A percentile compares a stretch with the other conserved stretches of the same genome.
These are phyloP conservation scores for Berkeleyomyces rouxiae DNA, from an alignment of 2,329 filamentous ascomycete genomes.

Conservation along the genomic window DNA sequence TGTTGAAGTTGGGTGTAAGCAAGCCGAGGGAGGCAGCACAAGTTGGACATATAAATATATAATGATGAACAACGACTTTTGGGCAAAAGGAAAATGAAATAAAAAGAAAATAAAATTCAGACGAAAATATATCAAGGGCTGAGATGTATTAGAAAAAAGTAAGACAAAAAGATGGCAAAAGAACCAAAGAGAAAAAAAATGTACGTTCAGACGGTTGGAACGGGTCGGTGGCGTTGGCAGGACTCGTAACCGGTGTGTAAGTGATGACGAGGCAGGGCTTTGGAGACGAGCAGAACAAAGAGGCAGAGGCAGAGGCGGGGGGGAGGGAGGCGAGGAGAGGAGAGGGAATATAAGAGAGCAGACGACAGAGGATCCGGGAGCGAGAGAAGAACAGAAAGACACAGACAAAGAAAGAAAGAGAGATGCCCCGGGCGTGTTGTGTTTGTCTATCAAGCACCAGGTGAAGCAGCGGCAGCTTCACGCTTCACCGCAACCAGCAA, in stretches of 20 bases:
- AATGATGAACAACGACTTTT: no score
- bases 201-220: neutral
- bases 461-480: neutral
- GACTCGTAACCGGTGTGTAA: slow-evolving; percentile 4
- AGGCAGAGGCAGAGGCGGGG: neutral
- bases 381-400: neutral
- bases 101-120: neutral
- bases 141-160: neutral
- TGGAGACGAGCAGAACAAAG: neutral
- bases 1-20: no score
- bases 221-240: neutral
- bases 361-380: neutral
- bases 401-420: neutral
- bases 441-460: neutral
- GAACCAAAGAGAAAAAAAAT: neutral
- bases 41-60: no score
- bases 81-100: neutral
- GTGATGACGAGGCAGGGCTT: slow-evolving; percentile 3
- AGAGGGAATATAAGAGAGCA: neutral
- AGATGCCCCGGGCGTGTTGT: neutral
- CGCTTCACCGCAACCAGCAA: neutral
- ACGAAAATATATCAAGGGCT: slow-evolving; percentile 7
- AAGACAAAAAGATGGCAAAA: slow-evolving; percentile 2
- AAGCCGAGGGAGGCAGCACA: no score
- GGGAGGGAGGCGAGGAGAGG: neutral